A percentile compares a stretch with the other conserved stretches of the same genome.
phyloP scores from a whole-genome alignment of 2,329 filamentous ascomycete genomes.

The Xylaria multiplex region DNA sequence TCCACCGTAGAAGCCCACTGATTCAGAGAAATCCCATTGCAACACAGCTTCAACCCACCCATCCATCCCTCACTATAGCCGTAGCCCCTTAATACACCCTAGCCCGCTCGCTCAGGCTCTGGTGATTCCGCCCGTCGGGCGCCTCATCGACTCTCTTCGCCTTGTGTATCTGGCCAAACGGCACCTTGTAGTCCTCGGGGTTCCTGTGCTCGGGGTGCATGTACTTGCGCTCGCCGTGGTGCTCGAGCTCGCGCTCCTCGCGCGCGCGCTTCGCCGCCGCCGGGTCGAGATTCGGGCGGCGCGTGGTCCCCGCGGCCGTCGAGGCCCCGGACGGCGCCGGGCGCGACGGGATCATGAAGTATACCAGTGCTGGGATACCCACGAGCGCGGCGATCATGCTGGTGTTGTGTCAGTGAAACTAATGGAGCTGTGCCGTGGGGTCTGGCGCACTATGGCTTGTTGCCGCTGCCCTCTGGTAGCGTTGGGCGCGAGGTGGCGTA shows the following conservation, averaged over 20 bases:
- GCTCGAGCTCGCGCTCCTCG: slow-evolving; percentile 10
- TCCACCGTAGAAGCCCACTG: no score
- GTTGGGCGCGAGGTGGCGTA: slow-evolving; percentile 27
- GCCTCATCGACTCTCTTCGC: slow-evolving; percentile 35
- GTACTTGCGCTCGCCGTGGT: slow-evolving; percentile 14
- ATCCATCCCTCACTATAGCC: not conserved
- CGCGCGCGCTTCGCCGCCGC: slow-evolving; percentile 23
- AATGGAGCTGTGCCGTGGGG: no score
- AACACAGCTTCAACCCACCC: not conserved
- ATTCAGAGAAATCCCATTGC: no score
- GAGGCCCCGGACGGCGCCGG: no score
- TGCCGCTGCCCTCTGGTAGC: slow-evolving; percentile 17
- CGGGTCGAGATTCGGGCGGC: slow-evolving; percentile 30
- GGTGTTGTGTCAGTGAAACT: not conserved
- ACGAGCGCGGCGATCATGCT: slow-evolving; percentile 34
- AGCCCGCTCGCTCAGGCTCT: slow-evolving; percentile 30
- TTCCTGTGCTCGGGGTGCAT: slow-evolving; percentile 37
- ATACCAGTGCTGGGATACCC: slow-evolving; percentile 32
- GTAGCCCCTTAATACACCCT: slow-evolving; percentile 9
- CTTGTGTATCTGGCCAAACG: slow-evolving; percentile 36
- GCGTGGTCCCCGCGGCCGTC: not conserved
- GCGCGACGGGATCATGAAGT: slow-evolving; percentile 28
- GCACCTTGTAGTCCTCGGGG: slow-evolving; percentile 35
- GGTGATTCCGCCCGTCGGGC: slow-evolving; percentile 38
- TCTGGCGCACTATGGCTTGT: slow-evolving; percentile 29